Evolutionary conservation across 176 grass and related monocot genomes (phyloP).

Genomic region (Luzula sylvatica): DNA sequence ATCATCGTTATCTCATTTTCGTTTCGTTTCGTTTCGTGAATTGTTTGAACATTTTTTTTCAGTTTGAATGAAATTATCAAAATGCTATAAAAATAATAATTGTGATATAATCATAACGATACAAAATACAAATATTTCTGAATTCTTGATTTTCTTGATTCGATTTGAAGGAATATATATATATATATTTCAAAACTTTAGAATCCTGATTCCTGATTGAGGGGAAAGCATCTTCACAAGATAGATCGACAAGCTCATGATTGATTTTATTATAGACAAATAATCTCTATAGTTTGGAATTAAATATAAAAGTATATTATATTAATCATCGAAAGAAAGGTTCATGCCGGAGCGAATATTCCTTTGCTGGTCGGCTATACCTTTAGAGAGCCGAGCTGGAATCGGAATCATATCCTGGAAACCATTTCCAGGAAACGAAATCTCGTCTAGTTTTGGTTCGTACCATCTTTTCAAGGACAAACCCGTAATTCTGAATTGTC

Average conservation of each 20-base stretch:
- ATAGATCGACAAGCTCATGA: neutral
- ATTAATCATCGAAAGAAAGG: constrained; percentile 38
- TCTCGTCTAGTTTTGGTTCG: constrained; percentile 50
- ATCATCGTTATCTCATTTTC: neutral
- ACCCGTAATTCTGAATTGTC: constrained; percentile 73
- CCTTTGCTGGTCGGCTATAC: constrained; percentile 71
- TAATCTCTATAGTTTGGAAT: constrained; percentile 3
- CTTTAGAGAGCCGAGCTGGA: constrained; percentile 45
- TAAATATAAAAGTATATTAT: neutral
- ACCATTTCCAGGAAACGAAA: constrained; percentile 18
- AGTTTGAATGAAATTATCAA: too few relatives aligned
- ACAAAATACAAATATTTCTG: too few relatives aligned
- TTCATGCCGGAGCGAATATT: constrained; percentile 39
- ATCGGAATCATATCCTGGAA: constrained; percentile 40
- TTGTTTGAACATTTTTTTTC: neutral
- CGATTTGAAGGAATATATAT: too few relatives aligned
- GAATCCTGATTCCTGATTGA: too few relatives aligned
- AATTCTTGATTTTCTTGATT: too few relatives aligned
- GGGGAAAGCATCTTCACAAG: neutral
- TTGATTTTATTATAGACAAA: neutral
- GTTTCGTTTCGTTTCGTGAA: neutral
- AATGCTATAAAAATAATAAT: too few relatives aligned
- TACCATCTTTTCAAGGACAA: constrained; percentile 84
- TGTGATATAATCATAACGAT: too few relatives aligned
- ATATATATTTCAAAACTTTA: too few relatives aligned